Evolutionary conservation across 768 basidiomycete genomes (phyloP).

Genomic region (Lactarius deliciosus): DNA sequence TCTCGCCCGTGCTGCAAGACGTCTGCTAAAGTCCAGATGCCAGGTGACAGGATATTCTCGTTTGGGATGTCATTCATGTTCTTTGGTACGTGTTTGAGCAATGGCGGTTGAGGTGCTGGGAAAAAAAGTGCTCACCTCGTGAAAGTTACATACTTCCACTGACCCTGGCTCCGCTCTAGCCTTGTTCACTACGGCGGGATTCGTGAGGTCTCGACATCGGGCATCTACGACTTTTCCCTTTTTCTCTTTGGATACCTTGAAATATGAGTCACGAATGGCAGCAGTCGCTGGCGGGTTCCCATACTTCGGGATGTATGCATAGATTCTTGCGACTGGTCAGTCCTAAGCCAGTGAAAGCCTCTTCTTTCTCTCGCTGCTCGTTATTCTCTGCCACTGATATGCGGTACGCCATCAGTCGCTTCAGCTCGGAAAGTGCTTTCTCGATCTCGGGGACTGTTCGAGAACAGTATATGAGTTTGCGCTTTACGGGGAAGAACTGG

Average conservation of each 20-base stretch:
- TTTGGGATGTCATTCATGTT: constrained; percentile 79
- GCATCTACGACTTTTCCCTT: constrained; percentile 98
- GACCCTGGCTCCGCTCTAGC: constrained; percentile 85
- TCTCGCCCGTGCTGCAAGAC: constrained; percentile 86
- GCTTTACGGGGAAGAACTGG: constrained; percentile 87
- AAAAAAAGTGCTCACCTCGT: constrained; percentile 66
- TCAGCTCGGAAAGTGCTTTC: constrained; percentile 94
- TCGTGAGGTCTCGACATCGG: constrained; percentile 93
- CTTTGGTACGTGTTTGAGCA: constrained; percentile 41
- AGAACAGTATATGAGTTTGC: constrained; percentile 98
- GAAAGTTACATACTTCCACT: constrained; percentile 89
- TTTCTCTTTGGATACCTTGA: constrained; percentile 93
- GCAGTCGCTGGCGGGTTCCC: constrained; percentile 26
- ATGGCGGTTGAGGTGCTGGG: not conserved
- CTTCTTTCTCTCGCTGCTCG: constrained; percentile 75
- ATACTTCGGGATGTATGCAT: constrained; percentile 91
- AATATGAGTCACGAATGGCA: constrained; percentile 6
- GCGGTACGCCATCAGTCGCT: constrained; percentile 90
- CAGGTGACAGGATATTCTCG: constrained; percentile 77
- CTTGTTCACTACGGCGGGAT: constrained; percentile 76
- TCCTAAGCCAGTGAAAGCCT: constrained; percentile 82
- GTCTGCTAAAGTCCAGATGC: constrained; percentile 94
- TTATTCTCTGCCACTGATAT: constrained; percentile 67
- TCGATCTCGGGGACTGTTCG: constrained; percentile 99
- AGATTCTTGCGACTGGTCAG: constrained; percentile 95